These are phyloP conservation scores for Lenwebbia sp. DNA, from an alignment of 345 rosid genomes.

Conservation along the genomic window DNA sequence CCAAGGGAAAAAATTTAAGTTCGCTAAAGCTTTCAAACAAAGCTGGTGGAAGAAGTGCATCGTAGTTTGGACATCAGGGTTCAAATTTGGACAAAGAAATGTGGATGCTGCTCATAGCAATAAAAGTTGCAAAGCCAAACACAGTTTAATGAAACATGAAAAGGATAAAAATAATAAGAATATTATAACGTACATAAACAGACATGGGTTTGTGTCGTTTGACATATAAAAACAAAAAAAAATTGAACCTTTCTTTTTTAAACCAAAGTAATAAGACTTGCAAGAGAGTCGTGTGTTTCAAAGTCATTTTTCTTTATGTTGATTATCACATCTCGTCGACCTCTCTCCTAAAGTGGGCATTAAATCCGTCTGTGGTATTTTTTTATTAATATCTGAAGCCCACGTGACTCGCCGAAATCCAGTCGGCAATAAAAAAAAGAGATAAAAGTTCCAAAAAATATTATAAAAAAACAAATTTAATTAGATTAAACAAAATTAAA, in stretches of 20 bases:
- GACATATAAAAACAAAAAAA: background rate
- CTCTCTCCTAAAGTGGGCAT: background rate
- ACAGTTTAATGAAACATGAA: background rate
- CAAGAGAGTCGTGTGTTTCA: too few species aligned
- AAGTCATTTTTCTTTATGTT: background rate
- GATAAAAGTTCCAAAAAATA: too few species aligned
- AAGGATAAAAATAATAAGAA: background rate
- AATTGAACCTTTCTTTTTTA: too few species aligned
- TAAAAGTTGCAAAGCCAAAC: background rate
- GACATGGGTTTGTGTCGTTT: background rate
- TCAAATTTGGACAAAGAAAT: too few species aligned
- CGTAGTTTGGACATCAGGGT: background rate
- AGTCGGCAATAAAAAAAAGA: too few species aligned
- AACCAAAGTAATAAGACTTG: background rate
- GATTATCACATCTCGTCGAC: background rate
- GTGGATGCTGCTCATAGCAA: background rate
- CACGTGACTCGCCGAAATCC: too few species aligned
- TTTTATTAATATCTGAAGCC: too few species aligned
- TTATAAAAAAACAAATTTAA: too few species aligned
- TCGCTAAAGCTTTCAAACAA: background rate
- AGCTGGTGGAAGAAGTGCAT: accelerated
- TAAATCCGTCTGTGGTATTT: background rate
- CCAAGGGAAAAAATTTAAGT: background rate
- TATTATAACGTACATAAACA: background rate
- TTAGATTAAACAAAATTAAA: too few species aligned